phyloP scores from a whole-genome alignment of 306 rosid genomes.

The Myrica gale region DNA sequence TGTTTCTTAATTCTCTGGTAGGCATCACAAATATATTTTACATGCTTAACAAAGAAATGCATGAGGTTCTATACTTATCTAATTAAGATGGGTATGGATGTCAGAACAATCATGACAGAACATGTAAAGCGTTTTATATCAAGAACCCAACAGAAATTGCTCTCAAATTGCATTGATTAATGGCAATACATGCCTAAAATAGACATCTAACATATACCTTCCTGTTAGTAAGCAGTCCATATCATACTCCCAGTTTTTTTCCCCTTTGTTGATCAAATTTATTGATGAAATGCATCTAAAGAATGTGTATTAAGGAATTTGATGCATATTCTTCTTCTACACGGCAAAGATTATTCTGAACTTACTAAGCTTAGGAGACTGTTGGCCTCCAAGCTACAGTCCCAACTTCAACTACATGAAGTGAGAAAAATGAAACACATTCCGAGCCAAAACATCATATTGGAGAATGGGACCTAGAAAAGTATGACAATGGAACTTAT shows the following conservation, averaged over 20 bases:
- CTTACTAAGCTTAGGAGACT: neutral
- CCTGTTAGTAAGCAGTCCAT: neutral
- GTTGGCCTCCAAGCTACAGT: neutral
- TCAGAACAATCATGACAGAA: neutral
- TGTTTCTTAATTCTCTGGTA: conserved; percentile 11
- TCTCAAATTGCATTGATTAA: neutral
- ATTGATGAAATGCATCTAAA: neutral
- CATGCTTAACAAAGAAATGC: neutral
- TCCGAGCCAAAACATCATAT: too few relatives aligned
- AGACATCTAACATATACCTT: neutral
- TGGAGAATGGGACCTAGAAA: neutral
- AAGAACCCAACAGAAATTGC: neutral
- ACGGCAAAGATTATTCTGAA: neutral
- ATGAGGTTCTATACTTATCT: neutral
- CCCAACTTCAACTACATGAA: neutral
- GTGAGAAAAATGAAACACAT: neutral
- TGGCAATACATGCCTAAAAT: neutral
- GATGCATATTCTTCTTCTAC: neutral
- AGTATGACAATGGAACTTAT: neutral
- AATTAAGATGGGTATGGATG: neutral
- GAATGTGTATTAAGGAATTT: neutral
- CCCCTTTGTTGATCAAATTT: neutral
- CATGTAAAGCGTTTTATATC: neutral
- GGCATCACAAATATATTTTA: neutral
- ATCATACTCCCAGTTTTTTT: neutral